Percentiles rank a stretch among this genome's conserved stretches.
phyloP scores from a whole-genome alignment of 2,329 filamentous ascomycete species.

The Ploettnerulaceae sp. region DNA sequence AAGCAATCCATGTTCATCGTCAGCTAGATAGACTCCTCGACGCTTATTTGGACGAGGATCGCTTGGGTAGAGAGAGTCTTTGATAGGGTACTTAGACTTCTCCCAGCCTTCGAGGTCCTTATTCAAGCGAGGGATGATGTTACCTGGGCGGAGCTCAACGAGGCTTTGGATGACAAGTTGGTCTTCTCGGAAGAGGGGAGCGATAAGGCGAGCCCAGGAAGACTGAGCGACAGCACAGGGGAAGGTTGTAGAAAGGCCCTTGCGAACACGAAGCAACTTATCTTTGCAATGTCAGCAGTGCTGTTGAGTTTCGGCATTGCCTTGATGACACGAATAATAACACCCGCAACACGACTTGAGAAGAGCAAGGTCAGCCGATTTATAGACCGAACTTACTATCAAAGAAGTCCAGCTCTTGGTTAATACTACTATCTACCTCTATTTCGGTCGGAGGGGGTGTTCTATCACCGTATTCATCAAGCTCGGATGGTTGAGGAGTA shows the following conservation, averaged over 20 bases:
- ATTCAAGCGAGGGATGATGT: conserved; percentile 47
- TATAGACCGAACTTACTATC: conserved; percentile 14
- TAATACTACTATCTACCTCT: conserved; percentile 10
- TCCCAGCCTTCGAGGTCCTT: conserved; percentile 41
- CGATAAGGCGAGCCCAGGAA: conserved; percentile 48
- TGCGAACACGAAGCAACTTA: conserved; percentile 57
- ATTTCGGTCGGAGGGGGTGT: conserved; percentile 27
- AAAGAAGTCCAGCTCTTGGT: background rate
- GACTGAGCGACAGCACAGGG: conserved; percentile 37
- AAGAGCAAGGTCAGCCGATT: background rate
- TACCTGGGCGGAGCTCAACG: conserved; percentile 41
- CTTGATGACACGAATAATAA: background rate
- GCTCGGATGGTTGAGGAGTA: conserved; percentile 23
- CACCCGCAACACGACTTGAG: background rate
- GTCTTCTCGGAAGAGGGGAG: conserved; percentile 49
- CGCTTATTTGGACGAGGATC: conserved; percentile 44
- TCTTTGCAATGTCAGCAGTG: conserved; percentile 29
- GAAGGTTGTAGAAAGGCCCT: conserved; percentile 46
- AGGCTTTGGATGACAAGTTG: conserved; percentile 54
- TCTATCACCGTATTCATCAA: conserved; percentile 35
- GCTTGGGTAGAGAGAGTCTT: background rate
- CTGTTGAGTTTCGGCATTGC: background rate
- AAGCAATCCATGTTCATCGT: conserved; percentile 60
- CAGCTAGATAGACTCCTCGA: conserved; percentile 45
- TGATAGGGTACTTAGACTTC: background rate